These are phyloP conservation scores for Hypericum androsaemum DNA, from an alignment of 345 rosid species.

Conservation along the genomic window DNA sequence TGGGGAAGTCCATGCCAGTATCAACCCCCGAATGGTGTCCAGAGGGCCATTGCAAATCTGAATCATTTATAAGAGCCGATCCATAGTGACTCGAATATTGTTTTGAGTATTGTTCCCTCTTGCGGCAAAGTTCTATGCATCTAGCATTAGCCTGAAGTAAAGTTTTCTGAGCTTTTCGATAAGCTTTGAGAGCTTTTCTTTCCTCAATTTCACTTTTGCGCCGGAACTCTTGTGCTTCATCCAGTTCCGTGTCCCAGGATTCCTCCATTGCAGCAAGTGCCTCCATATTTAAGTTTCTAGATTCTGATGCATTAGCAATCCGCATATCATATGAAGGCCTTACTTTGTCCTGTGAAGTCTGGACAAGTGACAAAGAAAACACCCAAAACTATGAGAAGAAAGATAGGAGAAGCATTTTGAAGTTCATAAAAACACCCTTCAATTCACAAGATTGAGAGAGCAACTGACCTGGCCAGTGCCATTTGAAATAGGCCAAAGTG, in stretches of 20 bases:
- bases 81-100: constrained; percentile 51
- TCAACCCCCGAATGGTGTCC: constrained; percentile 30
- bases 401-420: neutral
- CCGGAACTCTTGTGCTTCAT: constrained; percentile 64
- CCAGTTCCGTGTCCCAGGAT: constrained; percentile 74
- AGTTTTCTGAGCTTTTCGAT: constrained; percentile 78
- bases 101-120: constrained; percentile 70
- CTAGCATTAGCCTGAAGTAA: constrained; percentile 79
- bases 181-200: constrained; percentile 80
- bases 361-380: constrained; percentile 15
- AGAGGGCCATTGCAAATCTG: constrained; percentile 47
- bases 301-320: constrained; percentile 27
- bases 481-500: constrained; percentile 17
- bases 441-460: constrained; percentile 11
- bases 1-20: constrained; percentile 26
- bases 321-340: constrained; percentile 30
- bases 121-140: constrained; percentile 60
- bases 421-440: constrained; percentile 3
- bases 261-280: constrained; percentile 66
- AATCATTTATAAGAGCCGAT: constrained; percentile 50
- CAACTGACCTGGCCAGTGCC: constrained; percentile 37
- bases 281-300: constrained; percentile 30
- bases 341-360: constrained; percentile 37
- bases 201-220: constrained; percentile 83
- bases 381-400: neutral